Evolutionary conservation across 805 yeast species (phyloP), one percentile per base, ranked within the genome.

Genomic region (Kluyveromyces dobzhanskii): DNA sequence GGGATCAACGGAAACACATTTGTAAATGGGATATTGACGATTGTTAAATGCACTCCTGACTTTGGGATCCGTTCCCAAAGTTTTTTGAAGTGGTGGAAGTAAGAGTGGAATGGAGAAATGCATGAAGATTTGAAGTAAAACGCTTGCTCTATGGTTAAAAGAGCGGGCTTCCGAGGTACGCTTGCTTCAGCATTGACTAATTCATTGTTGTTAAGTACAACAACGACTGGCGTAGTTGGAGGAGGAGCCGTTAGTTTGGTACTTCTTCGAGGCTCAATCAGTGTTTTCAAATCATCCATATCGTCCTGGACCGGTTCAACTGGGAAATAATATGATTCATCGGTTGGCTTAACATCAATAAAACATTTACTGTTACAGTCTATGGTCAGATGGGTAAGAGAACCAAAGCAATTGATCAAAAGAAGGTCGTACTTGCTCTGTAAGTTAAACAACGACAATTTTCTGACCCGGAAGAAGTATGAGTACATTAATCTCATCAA

Each of bases 281-380:
- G 38, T 2, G 64, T 59, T 34, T 54, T 60, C 3, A 52, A 37
- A 17, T 35, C 43, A 29, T 46, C 52, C 23, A 40, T 35, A 31
- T 49, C 52, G 10, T 28, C 30, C 12, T 35, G 27, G 7, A 17
- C 16, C 12, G 41, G 25, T 11, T 41, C 44, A 5, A 44, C 44
- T 11, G 46, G 40, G 31, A 48, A 51, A 35, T 55, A 58, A 32
- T 57, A 57, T 5, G 40, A 42, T 19, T 51, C 57, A 27, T 43
- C 40, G 5, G 51, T 60, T 7, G 50, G 36, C 11, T 35, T 27
- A 32, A 50, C 50, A 21, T 50, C 40, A 2, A 42, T 44, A 38
- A 67, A 76, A 11, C 75, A 65, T 18, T 57, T 59, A 25, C 80
- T 74, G 43, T 64, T 62, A 30, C 76, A 52, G 48, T 76, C 82